Percentiles rank a stretch among this genome's conserved stretches.
Conservation (phyloP, 2,329 filamentous ascomycete genomes). For the Cercospora nicotianae region DNA sequence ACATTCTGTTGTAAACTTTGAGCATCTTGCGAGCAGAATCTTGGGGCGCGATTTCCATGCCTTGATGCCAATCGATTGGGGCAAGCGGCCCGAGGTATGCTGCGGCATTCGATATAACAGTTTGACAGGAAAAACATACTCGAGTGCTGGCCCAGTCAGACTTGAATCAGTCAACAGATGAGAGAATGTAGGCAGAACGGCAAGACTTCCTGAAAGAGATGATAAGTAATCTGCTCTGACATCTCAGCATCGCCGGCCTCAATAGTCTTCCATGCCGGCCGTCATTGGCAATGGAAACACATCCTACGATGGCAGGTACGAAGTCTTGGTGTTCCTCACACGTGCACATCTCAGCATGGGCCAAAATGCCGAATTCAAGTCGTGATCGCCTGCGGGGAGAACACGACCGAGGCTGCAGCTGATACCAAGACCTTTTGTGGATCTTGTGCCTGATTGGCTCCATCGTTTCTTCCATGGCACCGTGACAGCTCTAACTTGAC, state of each 20-base stretch:
- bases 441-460: constrained; percentile 4
- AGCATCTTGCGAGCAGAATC: background rate
- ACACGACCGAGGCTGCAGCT: background rate
- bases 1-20: background rate
- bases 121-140: background rate
- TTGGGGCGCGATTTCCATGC: background rate
- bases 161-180: background rate
- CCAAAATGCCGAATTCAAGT: background rate
- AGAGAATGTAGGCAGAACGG: background rate
- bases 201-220: background rate
- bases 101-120: background rate
- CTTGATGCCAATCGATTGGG: background rate
- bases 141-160: background rate
- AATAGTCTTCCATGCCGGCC: background rate
- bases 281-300: background rate
- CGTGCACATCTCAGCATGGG: background rate
- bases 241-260: background rate
- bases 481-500: constrained; percentile 13
- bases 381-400: background rate
- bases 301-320: background rate
- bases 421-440: background rate
- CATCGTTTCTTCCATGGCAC: constrained; percentile 13
- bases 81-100: background rate
- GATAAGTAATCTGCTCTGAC: background rate
- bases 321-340: background rate